phyloP scores from a whole-genome alignment of 257 asterid species.

The Cruciata laevipes region DNA sequence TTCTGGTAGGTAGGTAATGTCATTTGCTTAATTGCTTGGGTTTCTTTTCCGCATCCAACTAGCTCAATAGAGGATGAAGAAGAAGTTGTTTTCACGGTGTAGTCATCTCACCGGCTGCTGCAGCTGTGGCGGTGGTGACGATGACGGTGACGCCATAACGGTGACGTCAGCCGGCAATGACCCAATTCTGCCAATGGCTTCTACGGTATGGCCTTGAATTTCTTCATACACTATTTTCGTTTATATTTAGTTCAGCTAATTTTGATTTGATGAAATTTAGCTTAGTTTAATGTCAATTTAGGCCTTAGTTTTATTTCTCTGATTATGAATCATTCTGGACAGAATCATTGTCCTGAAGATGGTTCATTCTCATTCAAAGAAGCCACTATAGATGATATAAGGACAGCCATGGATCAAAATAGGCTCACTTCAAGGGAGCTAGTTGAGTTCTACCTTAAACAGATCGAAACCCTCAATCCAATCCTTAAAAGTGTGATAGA shows the following conservation, averaged over 20 bases:
- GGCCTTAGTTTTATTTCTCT: not conserved
- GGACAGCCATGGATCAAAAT: slow-evolving; percentile 31
- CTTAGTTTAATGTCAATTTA: too few relatives aligned
- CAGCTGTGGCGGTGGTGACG: not conserved
- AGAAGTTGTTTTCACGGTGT: too few relatives aligned
- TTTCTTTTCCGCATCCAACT: too few relatives aligned
- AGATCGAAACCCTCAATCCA: slow-evolving; percentile 33
- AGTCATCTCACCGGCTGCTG: too few relatives aligned
- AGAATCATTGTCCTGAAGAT: not conserved
- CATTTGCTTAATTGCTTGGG: too few relatives aligned
- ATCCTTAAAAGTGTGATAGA: slow-evolving; percentile 42
- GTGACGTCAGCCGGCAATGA: not conserved
- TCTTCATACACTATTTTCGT: too few relatives aligned
- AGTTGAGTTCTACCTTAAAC: slow-evolving; percentile 31
- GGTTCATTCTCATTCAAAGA: slow-evolving; percentile 35
- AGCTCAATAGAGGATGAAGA: too few relatives aligned
- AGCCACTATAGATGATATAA: slow-evolving; percentile 40
- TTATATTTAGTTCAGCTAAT: not conserved
- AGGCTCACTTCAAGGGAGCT: slow-evolving; percentile 35
- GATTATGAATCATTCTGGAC: not conserved
- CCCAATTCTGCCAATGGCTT: not conserved
- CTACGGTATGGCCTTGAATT: not conserved
- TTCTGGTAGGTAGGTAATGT: too few relatives aligned
- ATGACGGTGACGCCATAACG: not conserved
- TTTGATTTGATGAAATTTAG: not conserved